These are phyloP conservation scores for Aegle marmelos DNA, from an alignment of 345 rosid species.

Conservation along the genomic window DNA sequence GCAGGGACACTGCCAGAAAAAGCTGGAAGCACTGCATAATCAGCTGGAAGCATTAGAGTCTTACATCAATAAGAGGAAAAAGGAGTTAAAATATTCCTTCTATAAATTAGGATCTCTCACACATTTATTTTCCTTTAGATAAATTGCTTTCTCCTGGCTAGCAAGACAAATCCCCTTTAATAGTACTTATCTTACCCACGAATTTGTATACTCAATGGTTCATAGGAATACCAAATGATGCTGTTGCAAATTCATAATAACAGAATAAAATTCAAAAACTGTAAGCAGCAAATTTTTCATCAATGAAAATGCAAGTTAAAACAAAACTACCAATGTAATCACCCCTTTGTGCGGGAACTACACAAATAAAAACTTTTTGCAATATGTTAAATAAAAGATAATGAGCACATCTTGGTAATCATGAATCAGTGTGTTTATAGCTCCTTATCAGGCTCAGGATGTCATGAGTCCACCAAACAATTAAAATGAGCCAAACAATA, in stretches of 20 bases:
- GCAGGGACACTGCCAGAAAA: slow-evolving; percentile 76
- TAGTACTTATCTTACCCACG: background rate
- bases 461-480: too few relatives aligned
- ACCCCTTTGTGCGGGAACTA: too few relatives aligned
- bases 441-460: too few relatives aligned
- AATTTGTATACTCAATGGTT: background rate
- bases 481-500: background rate
- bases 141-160: background rate
- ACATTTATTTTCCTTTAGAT: background rate
- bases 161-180: background rate
- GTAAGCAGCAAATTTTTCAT: background rate
- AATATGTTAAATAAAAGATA: too few relatives aligned
- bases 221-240: background rate
- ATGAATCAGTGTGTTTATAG: too few relatives aligned
- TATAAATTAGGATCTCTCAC: background rate
- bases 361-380: too few relatives aligned
- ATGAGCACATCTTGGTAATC: too few relatives aligned
- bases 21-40: slow-evolving; percentile 62
- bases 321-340: background rate
- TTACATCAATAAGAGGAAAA: slow-evolving; percentile 7
- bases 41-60: slow-evolving; percentile 12
- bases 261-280: background rate
- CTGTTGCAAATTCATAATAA: background rate
- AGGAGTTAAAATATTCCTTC: background rate
- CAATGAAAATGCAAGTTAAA: background rate